Base-by-base conservation (phyloP, 164 flowering plant species). In the Paratinospora sagittata region DNA sequence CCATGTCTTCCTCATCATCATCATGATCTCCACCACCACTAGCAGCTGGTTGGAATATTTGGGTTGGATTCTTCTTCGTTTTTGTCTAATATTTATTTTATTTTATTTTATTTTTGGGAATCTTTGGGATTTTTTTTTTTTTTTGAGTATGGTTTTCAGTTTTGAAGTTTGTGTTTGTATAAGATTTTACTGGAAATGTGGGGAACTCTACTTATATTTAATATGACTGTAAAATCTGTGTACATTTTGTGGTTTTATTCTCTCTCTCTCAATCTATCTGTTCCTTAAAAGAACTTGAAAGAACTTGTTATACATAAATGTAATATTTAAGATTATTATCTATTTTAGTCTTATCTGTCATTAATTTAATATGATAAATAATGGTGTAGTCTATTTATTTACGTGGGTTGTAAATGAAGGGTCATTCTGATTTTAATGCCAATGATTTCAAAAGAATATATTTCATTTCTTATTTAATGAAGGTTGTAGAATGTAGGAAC, bases 221-320 rank as follows among this genome's bases (percentile, higher is more conserved):
- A 68, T 47, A 61, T 68, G 70, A 17, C 33, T 68, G 70, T 68
- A 68, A 47, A 67, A 67, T 65, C 45, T 65, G 23, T 65, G 67
- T 65, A 65, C 67, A 65, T 34, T n/a, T 65, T 65, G 67, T 65
- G 67, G 47, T 65, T 36, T 17, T 17, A 13, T 17, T 11, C 55
- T n/a, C n/a, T 1, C 55, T 49, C n/a, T 17, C n/a, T 49, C 55
- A 4, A n/a, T n/a, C n/a, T n/a, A n/a, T 17, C 16, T 49, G 12
- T 19, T 47, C 3, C 17, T 47, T 11, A 47, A 47, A n/a, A 47
- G 3, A 47, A 6, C 52, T 49, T 49, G 55, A 49, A 49, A 49
- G 9, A 19, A 13, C 16, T 49, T 49, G 55, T 13, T 49, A 49
- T 49, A 49, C 55, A 49, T 49, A 19, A 49, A 49, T 49, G 55